A percentile compares a stretch with the other conserved stretches of the same genome.
Evolutionary conservation across 768 basidiomycete species (phyloP).

Genomic region (Mycena vulgaris): DNA sequence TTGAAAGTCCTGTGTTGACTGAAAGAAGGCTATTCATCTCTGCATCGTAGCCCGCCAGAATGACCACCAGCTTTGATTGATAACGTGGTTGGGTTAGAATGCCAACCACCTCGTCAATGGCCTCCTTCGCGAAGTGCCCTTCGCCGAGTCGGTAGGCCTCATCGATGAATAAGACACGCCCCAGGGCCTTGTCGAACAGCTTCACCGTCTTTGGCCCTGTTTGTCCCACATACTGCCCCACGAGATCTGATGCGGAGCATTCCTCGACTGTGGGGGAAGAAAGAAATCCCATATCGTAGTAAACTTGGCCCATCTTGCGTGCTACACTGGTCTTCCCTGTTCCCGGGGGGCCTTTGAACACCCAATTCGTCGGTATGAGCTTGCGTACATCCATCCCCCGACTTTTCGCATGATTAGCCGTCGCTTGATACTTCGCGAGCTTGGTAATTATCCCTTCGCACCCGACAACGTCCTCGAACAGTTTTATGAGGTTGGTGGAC

Average conservation of each 20-base stretch:
- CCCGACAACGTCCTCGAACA: conserved; percentile 78
- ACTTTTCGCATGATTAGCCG: conserved; percentile 59
- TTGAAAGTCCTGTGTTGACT: conserved; percentile 75
- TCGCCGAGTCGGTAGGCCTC: conserved; percentile 78
- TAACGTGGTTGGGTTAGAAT: conserved; percentile 72
- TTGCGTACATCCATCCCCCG: conserved; percentile 60
- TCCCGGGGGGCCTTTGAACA: conserved; percentile 83
- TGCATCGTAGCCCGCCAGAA: conserved; percentile 79
- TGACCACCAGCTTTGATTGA: conserved; percentile 72
- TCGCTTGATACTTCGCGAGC: conserved; percentile 67
- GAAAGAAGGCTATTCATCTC: conserved; percentile 75
- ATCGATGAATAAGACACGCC: conserved; percentile 79
- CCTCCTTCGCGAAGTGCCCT: conserved; percentile 78
- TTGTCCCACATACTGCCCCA: conserved; percentile 80
- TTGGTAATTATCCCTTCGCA: conserved; percentile 67
- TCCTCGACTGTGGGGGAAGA: conserved; percentile 69
- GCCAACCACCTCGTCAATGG: conserved; percentile 79
- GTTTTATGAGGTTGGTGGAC: conserved; percentile 62
- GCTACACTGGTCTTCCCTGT: conserved; percentile 70
- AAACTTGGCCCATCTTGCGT: conserved; percentile 66
- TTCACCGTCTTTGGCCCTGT: conserved; percentile 78
- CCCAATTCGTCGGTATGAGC: conserved; percentile 76
- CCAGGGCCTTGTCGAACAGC: conserved; percentile 75
- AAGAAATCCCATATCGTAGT: conserved; percentile 67
- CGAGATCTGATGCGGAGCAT: conserved; percentile 79